Base-by-base conservation (phyloP, 164 flowering plant genomes). In the Piper betle region DNA sequence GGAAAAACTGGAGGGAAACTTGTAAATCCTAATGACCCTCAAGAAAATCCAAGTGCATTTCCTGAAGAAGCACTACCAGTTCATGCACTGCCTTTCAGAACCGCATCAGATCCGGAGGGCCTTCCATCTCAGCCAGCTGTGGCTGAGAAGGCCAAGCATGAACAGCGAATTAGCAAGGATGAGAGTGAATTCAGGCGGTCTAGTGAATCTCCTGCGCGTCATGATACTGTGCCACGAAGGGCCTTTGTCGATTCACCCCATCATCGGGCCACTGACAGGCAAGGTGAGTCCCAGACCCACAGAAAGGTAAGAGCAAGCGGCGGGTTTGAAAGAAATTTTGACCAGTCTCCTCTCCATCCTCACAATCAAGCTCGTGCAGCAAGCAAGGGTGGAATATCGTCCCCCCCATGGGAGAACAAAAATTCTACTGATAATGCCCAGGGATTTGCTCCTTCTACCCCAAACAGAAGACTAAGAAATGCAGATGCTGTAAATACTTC, bases 1-100 rank as follows among this genome's bases (percentile, higher is more conserved):
- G 84, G 75, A 25, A 80, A 80, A 65, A 53, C 6, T 59, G 64
- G 81, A 3, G 84, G 80, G 52, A 80, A 74, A 75, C 69, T 81
- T 65, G 77, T 78, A 19, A 87, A 87, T 62, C 94, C 94, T 48
- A 84, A 87, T 70, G 94, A 90, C 59, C 94, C 94, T 33, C 69
- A 82, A 60, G 87, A 84, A 53, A 82, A 83, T 70, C 81, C 83
- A 0, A 84, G 78, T 55, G 40, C 80, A 52, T 67, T 71, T 59
- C 43, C 74, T n/a, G 75, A 66, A 15, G 54, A 66, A 43, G 39
- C 18, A 4, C 66, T 76, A 63, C 72, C 65, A 37, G 73, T 61
- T 61, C 60, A 12, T 42, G 58, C 65, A 15, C 58, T 58, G 16
- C 69, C 78, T 17, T 56, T 70, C 50, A 71, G 66, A 65, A 39